Base-by-base conservation (phyloP, 78 protist species). In the Dictyostelium firmibasis region DNA sequence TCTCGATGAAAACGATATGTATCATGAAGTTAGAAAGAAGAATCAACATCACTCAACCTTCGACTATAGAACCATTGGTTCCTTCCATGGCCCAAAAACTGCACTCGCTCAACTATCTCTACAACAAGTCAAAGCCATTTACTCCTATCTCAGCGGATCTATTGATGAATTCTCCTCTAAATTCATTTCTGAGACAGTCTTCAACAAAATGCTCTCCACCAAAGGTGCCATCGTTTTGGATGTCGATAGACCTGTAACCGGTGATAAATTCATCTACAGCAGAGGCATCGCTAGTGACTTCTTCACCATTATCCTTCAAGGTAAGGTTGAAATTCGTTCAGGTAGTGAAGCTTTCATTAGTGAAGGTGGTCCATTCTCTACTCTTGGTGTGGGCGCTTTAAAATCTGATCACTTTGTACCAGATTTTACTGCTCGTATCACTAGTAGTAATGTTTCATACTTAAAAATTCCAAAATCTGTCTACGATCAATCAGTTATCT, bases 1-100 rank as follows among this genome's bases (percentile, higher is more conserved):
- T 77, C 83, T 96, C 20, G 99, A 98, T 91, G 99, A 98, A 72
- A 95, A 92, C 27, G 99, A 98, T 83, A 62, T 67, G 6, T 82
- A 84, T 50, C 83, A 79, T 29, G 85, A 38, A 3, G n/a, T 33
- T 41, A 47, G 85, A 47, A 79, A 79, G 69, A 77, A 25, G 33
- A 79, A 79, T 29, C 85, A 38, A 79, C 70, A 57, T 13, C 70
- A 57, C 60, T 50, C 86, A 25, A 67, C 74, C 31, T 64, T 91
- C 25, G 96, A 92, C 43, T 92, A 92, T 29, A 64, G 77, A 23
- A 64, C 91, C 0, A 84, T 92, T 29, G 62, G 81, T 47, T n/a
- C 44, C 13, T 92, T 92, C 89, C 92, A 84, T 25, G 96, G 86
- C 14, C 87, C 74, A 43, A 79, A 31, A 41, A 62, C 62, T 25